These are phyloP conservation scores for Elongisporangium senticosum DNA, from an alignment of 352 stramenopile genomes.

Conservation along the genomic window DNA sequence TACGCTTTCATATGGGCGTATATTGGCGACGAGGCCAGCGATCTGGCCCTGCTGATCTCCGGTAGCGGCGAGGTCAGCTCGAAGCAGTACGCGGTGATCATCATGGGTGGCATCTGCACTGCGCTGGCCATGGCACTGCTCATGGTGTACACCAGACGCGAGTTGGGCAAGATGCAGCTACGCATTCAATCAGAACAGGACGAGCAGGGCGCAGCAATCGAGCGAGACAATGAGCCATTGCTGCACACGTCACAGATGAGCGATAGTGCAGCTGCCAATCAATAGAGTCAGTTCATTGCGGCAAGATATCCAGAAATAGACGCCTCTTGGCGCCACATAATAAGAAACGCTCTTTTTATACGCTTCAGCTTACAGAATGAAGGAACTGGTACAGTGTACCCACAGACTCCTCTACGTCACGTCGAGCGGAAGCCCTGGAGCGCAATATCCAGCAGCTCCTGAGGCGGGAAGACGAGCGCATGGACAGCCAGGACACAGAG, in stretches of 20 bases:
- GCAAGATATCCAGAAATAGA: not conserved
- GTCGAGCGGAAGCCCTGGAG: not conserved
- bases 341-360: conserved; percentile 1
- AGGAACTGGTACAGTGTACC: not conserved
- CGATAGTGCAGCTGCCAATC: conserved; percentile 16
- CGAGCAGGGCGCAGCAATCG: conserved; percentile 40
- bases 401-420: not conserved
- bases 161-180: conserved; percentile 58
- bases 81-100: conserved; percentile 36
- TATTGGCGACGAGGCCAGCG: conserved; percentile 60
- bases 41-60: conserved; percentile 52
- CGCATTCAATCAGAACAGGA: conserved; percentile 28
- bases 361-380: not conserved
- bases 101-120: conserved; percentile 35
- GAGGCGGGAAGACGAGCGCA: not conserved
- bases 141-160: conserved; percentile 58
- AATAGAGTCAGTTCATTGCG: conserved; percentile 20
- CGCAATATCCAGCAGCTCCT: not conserved
- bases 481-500: not conserved
- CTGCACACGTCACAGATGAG: conserved; percentile 7
- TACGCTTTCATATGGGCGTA: conserved; percentile 70
- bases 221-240: conserved; percentile 11
- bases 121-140: conserved; percentile 47
- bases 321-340: conserved; percentile 2
- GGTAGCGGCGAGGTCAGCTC: conserved; percentile 42